Percentiles rank a stretch among this genome's conserved stretches.
Evolutionary conservation across 2,329 filamentous ascomycete genomes (phyloP).

Genomic region (Pseudocercospora macadamiae): DNA sequence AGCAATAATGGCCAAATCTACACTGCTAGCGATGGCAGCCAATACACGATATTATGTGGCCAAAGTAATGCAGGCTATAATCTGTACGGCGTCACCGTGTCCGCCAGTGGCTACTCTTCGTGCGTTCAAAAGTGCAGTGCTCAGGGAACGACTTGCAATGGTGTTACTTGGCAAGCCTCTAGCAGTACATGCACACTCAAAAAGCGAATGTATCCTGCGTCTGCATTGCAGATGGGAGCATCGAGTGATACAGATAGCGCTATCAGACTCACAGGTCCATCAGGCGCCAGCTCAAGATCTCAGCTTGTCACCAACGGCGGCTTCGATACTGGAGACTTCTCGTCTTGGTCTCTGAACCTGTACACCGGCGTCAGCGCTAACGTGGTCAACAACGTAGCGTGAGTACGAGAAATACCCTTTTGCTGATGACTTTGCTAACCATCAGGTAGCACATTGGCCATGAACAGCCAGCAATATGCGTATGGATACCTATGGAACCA

Average conservation of each 20-base stretch:
- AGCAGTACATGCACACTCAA: not conserved
- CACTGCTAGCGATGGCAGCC: not conserved
- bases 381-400: not conserved
- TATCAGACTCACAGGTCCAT: not conserved
- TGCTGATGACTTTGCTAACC: not conserved
- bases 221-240: not conserved
- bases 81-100: not conserved
- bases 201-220: not conserved
- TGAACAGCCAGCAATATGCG: slow-evolving; percentile 1
- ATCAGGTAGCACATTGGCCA: not conserved
- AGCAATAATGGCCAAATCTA: not conserved
- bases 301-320: not conserved
- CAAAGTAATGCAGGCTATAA: not conserved
- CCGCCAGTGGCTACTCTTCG: not conserved
- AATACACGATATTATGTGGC: not conserved
- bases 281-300: not conserved
- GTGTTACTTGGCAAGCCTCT: not conserved
- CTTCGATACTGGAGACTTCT: not conserved
- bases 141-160: not conserved
- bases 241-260: not conserved
- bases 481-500: not conserved
- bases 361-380: not conserved
- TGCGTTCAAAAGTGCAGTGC: not conserved
- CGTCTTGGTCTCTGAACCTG: not conserved
- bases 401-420: not conserved